phyloP scores from a whole-genome alignment of 805 yeast species.

The Vanderwaltozyma yarrowii region DNA sequence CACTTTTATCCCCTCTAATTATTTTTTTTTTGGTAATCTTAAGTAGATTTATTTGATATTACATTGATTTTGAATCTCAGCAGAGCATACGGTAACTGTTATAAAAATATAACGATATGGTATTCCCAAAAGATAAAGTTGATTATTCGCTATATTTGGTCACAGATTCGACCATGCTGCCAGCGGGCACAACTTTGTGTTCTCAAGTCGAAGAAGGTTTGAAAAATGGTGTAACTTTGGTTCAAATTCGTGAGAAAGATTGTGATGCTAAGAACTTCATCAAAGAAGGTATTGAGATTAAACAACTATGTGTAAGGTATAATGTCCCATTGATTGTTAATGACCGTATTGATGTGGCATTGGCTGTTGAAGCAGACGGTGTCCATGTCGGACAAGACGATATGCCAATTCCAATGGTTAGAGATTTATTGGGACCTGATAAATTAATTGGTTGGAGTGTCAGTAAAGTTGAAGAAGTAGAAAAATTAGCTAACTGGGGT shows the following conservation, averaged over 20 bases:
- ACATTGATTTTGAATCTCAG: no score
- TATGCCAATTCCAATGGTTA: constrained; percentile 45
- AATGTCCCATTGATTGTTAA: constrained; percentile 74
- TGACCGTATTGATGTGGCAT: constrained; percentile 80
- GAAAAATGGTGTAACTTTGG: constrained; percentile 64
- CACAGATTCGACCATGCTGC: constrained; percentile 69
- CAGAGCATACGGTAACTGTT: no score
- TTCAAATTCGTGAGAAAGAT: constrained; percentile 76
- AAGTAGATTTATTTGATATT: no score
- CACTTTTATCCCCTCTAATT: no score
- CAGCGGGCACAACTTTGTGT: constrained; percentile 43
- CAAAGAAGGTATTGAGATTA: constrained; percentile 48
- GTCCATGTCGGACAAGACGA: constrained; percentile 92
- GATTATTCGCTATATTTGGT: constrained; percentile 61
- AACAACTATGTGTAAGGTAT: constrained; percentile 45
- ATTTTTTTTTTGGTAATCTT: no score
- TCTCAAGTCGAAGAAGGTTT: constrained; percentile 57
- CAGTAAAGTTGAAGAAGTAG: constrained; percentile 43
- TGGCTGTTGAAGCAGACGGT: constrained; percentile 85
- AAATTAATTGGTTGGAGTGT: constrained; percentile 78
- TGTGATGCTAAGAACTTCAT: constrained; percentile 61
- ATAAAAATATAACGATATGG: no score
- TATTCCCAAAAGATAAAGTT: constrained; percentile 16
- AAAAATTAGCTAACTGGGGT: constrained; percentile 24
- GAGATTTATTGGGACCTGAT: constrained; percentile 58